Percentiles rank a stretch among this genome's conserved stretches.
Conservation (phyloP, 345 rosid species). For the Citrus maxima region DNA sequence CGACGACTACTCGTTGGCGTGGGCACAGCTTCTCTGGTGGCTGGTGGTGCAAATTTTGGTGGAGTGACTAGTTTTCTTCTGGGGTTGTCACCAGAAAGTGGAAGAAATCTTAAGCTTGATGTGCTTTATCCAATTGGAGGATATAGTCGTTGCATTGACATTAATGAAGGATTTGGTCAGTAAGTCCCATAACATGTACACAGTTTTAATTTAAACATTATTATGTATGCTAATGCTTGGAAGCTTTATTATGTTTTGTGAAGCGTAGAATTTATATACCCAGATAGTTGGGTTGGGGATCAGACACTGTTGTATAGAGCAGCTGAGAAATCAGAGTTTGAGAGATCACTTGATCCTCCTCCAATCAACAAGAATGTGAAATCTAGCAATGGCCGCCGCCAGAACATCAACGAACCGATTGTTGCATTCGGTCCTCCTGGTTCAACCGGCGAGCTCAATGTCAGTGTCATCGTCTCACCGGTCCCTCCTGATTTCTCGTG, state of each 20-base stretch:
- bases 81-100: constrained; percentile 61
- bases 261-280: constrained; percentile 68
- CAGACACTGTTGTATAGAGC: constrained; percentile 75
- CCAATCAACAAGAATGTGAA: constrained; percentile 30
- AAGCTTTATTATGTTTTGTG: background rate
- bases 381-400: constrained; percentile 30
- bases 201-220: too few species aligned
- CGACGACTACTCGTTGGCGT: constrained; percentile 63
- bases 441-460: constrained; percentile 84
- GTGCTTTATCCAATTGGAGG: constrained; percentile 76
- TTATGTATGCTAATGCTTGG: background rate
- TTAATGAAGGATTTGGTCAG: constrained; percentile 84
- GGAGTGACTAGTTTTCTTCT: constrained; percentile 79
- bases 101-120: constrained; percentile 69
- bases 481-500: constrained; percentile 76
- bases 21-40: constrained; percentile 73
- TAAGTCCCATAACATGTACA: constrained; percentile 15
- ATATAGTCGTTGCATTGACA: constrained; percentile 68
- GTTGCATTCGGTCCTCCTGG: constrained; percentile 91
- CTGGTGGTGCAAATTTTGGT: constrained; percentile 79
- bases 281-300: constrained; percentile 79
- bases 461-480: constrained; percentile 79
- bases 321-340: constrained; percentile 52
- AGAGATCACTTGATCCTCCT: constrained; percentile 79
- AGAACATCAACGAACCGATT: constrained; percentile 60